A percentile compares a stretch with the other conserved stretches of the same genome.
These are phyloP conservation scores for Dryadomyces quercus-mongolicae DNA, from an alignment of 2,329 filamentous ascomycete species.

Conservation along the genomic window DNA sequence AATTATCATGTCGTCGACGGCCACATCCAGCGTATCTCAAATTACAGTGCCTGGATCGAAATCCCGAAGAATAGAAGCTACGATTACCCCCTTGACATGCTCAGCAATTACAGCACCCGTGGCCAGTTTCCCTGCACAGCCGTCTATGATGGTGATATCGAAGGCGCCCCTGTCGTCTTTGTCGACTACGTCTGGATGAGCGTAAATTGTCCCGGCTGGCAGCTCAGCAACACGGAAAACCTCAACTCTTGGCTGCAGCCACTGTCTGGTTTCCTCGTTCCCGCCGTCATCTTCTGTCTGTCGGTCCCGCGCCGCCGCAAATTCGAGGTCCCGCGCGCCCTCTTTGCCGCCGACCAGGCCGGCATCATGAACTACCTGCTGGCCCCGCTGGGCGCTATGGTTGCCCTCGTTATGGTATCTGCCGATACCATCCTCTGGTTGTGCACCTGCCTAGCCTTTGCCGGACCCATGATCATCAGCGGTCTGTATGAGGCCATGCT, in stretches of 20 bases:
- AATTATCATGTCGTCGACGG: not conserved
- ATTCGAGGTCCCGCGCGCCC: conserved; percentile 10
- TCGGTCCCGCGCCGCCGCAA: conserved; percentile 16
- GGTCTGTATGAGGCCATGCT: conserved; percentile 19
- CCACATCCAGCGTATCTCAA: conserved; percentile 4
- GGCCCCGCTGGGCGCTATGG: conserved; percentile 7
- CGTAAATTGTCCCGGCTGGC: conserved; percentile 16
- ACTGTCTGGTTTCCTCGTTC: conserved; percentile 16
- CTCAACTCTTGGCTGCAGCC: conserved; percentile 16
- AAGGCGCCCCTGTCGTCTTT: conserved; percentile 12
- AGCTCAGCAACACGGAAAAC: conserved; percentile 11
- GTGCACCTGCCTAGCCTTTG: conserved; percentile 16
- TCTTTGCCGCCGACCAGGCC: conserved; percentile 12
- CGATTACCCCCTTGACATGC: not conserved
- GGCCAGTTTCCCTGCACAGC: conserved; percentile 16
- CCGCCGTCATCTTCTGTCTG: conserved; percentile 17
- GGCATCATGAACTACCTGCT: conserved; percentile 9
- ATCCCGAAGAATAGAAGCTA: conserved; percentile 2
- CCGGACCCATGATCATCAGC: conserved; percentile 19
- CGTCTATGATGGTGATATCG: conserved; percentile 10
- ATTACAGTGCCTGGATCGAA: conserved; percentile 4
- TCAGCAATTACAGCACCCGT: conserved; percentile 5
- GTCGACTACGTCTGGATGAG: conserved; percentile 12
- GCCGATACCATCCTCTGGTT: conserved; percentile 18
- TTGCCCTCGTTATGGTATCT: conserved; percentile 12